Conservation (phyloP, 495 filamentous ascomycete species). For the Acidiella bohemica region DNA sequence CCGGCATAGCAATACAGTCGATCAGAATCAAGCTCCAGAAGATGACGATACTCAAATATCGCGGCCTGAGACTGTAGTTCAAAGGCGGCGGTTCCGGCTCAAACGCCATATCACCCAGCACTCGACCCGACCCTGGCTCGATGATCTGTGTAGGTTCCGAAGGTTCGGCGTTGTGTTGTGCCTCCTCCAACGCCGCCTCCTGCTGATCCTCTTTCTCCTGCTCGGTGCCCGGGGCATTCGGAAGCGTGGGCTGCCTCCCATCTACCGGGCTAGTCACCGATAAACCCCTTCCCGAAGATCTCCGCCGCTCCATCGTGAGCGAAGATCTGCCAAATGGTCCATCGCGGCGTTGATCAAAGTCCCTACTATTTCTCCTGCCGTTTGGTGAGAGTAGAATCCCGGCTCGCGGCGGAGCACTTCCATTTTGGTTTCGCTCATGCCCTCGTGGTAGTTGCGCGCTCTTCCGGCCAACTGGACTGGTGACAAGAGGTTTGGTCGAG, state of each 20-base stretch:
- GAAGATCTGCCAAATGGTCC: constrained; percentile 17
- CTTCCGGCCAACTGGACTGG: background rate
- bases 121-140: background rate
- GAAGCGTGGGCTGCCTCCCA: background rate
- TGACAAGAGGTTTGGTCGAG: too few relatives aligned
- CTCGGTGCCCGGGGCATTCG: background rate
- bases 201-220: background rate
- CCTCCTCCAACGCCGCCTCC: background rate
- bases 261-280: background rate
- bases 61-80: constrained; percentile 41
- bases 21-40: constrained; percentile 47
- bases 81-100: constrained; percentile 36
- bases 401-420: constrained; percentile 1
- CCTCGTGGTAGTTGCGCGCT: constrained; percentile 1
- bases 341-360: constrained; percentile 14
- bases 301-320: constrained; percentile 13
- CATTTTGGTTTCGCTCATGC: background rate
- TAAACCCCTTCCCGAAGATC: constrained; percentile 2
- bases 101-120: constrained; percentile 19
- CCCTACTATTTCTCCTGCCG: constrained; percentile 6
- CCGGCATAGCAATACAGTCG: constrained; percentile 41
- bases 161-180: background rate
- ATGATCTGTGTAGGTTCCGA: background rate
- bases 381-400: constrained; percentile 1
- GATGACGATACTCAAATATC: constrained; percentile 41